Conservation (phyloP, 768 basidiomycete species). For the Cystobasidium tubakii region DNA sequence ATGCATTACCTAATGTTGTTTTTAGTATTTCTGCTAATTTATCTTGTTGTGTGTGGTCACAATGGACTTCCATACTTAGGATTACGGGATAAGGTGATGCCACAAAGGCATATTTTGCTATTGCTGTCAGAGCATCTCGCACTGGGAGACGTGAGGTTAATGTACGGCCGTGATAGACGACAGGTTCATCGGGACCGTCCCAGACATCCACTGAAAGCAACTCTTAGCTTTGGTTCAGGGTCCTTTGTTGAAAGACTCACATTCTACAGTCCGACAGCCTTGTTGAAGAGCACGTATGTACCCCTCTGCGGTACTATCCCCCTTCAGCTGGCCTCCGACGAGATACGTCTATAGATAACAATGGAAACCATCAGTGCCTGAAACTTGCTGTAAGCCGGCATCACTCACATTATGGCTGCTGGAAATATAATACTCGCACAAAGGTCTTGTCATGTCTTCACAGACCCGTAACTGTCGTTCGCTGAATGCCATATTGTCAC, state of each 20-base stretch:
- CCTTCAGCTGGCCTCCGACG: slow-evolving; percentile 67
- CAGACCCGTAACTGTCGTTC: slow-evolving; percentile 53
- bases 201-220: slow-evolving; percentile 71
- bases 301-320: slow-evolving; percentile 81
- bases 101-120: slow-evolving; percentile 81
- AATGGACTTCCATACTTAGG: slow-evolving; percentile 88
- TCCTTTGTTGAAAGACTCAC: slow-evolving; percentile 54
- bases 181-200: slow-evolving; percentile 69
- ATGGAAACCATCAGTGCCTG: neutral
- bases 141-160: slow-evolving; percentile 75
- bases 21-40: slow-evolving; percentile 68
- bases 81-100: slow-evolving; percentile 86
- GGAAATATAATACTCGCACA: slow-evolving; percentile 81
- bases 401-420: slow-evolving; percentile 67
- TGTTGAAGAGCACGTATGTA: slow-evolving; percentile 86
- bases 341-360: slow-evolving; percentile 64
- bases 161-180: slow-evolving; percentile 83
- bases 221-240: too few species aligned
- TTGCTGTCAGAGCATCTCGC: slow-evolving; percentile 73
- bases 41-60: slow-evolving; percentile 70
- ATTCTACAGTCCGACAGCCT: slow-evolving; percentile 86
- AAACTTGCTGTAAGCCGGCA: too few species aligned
- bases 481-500: slow-evolving; percentile 63
- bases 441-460: slow-evolving; percentile 83
- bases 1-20: slow-evolving; percentile 57